Conservation (phyloP, 306 rosid species). For the Sophora flavescens region DNA sequence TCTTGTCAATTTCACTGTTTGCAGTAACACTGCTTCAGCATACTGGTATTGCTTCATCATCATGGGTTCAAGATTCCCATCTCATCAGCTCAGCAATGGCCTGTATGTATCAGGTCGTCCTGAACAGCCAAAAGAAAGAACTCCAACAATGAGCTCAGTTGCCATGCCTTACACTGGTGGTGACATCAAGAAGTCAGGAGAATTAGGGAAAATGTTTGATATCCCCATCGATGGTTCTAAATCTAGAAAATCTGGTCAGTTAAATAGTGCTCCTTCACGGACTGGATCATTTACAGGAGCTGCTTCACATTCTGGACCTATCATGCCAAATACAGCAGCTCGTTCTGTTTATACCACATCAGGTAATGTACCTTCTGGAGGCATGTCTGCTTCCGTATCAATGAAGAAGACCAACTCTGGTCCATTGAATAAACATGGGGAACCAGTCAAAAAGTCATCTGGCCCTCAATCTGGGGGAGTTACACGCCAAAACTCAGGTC, state of each 20-base stretch:
- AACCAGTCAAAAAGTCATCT: constrained; percentile 88
- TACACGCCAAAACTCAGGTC: constrained; percentile 95
- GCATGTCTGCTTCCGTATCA: constrained; percentile 69
- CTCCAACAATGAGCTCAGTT: constrained; percentile 88
- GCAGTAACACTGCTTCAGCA: constrained; percentile 55
- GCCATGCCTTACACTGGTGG: constrained; percentile 98
- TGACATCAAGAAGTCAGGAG: constrained; percentile 91
- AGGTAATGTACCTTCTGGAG: constrained; percentile 74
- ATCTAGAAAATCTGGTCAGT: constrained; percentile 97
- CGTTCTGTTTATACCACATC: constrained; percentile 76
- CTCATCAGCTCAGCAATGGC: constrained; percentile 99
- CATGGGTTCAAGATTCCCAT: constrained; percentile 96
- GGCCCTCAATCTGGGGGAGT: constrained; percentile 99
- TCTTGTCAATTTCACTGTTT: constrained; percentile 28
- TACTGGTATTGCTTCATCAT: constrained; percentile 26
- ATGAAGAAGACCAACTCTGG: constrained; percentile 89
- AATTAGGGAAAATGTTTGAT: constrained; percentile 96
- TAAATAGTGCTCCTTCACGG: constrained; percentile 73
- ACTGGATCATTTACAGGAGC: constrained; percentile 91
- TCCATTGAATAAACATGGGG: constrained; percentile 94
- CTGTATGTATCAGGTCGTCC: constrained; percentile 98
- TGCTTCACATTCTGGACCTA: constrained; percentile 95
- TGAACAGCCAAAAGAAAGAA: constrained; percentile 93
- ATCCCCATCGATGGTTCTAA: constrained; percentile 92
- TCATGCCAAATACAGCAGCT: constrained; percentile 71